Base-by-base conservation (phyloP, 2,329 filamentous ascomycete species). In the Madurella fahalii region DNA sequence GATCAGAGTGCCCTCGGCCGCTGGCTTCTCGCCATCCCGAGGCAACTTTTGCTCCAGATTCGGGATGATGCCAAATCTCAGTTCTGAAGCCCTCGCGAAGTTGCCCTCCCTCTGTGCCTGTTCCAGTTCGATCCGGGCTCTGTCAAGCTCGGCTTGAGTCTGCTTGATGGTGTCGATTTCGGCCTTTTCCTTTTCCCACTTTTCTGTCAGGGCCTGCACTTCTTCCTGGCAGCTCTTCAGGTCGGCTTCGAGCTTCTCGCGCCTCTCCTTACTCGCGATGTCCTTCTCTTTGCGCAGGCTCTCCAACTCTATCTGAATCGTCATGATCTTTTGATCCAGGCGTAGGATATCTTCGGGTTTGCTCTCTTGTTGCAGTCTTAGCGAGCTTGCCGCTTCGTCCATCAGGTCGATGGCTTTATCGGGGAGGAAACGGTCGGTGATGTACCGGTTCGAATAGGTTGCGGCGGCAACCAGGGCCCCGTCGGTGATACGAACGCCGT, bases 341-440 rank as follows among this genome's bases (percentile, higher is more conserved):
- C 87, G 84, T 74, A 95, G 90, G 34, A 99, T 96, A 9, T 93
- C 85, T 63, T 97, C 94, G 0, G 94, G 94, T 64, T 96, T 97
- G 64, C 90, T 96, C 71, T 99, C 94, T 71, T 97, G 94, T 67
- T 97, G 93, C 32, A 97, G 74, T 43, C 95, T 85, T 9, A 97
- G 76, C 18, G 91, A 90, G 57, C 89, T 95, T 1, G 93, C 92
- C 9, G 94, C 94, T 72, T 97, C 94, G 61, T 97, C 94, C 70
- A 99, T 94, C 15, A 97, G 73, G 69, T 97, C 94, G 59, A 99
- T 97, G 2, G 94, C 94, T 70, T 97, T 97, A 72, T 99, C 94
- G 0, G 94, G 94, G 0, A 97, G 77, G 71, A 96, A 97, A 1
- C 94, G 86, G 67, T 97, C 93, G 13, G 92, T 96, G 63, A 99